Evolutionary conservation across 768 basidiomycete genomes (phyloP).

Genomic region (Pisolithus albus): DNA sequence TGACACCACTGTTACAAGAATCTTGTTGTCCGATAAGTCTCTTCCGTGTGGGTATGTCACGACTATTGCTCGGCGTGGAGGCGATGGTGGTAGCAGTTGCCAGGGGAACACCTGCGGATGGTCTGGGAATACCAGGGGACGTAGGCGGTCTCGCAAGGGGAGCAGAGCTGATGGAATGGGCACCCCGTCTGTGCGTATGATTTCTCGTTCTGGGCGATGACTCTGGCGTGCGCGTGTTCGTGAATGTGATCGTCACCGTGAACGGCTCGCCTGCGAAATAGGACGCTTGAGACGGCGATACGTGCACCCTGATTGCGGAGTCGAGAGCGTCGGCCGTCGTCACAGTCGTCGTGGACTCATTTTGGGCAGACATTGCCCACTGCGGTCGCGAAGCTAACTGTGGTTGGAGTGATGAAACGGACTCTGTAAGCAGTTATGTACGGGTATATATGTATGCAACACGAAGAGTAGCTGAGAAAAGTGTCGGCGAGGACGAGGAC

Average conservation of each 20-base stretch:
- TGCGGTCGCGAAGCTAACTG: too few species aligned
- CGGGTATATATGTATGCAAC: too few species aligned
- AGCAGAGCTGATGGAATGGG: conserved; percentile 78
- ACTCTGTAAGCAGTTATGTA: too few species aligned
- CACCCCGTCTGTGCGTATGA: conserved; percentile 55
- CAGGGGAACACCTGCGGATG: conserved; percentile 9
- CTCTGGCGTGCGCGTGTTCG: conserved; percentile 63
- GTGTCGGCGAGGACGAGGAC: too few species aligned
- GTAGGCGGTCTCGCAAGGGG: conserved; percentile 78
- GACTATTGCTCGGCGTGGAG: conserved; percentile 14
- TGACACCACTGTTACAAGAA: conserved; percentile 21
- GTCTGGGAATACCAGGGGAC: conserved; percentile 58
- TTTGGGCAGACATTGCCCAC: conserved; percentile 15
- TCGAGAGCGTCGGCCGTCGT: conserved; percentile 24
- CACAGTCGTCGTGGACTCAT: neutral
- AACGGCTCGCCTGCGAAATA: conserved; percentile 93
- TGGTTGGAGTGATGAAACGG: too few species aligned
- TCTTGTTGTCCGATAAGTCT: conserved; percentile 47
- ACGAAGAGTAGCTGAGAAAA: too few species aligned
- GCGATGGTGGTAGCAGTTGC: conserved; percentile 21
- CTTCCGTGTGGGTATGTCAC: conserved; percentile 37
- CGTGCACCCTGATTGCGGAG: conserved; percentile 57
- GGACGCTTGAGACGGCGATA: conserved; percentile 76
- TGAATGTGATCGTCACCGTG: conserved; percentile 78
- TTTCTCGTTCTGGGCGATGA: conserved; percentile 23